Conservation (phyloP, 2,329 filamentous ascomycete species). For the Cercospora janseana region DNA sequence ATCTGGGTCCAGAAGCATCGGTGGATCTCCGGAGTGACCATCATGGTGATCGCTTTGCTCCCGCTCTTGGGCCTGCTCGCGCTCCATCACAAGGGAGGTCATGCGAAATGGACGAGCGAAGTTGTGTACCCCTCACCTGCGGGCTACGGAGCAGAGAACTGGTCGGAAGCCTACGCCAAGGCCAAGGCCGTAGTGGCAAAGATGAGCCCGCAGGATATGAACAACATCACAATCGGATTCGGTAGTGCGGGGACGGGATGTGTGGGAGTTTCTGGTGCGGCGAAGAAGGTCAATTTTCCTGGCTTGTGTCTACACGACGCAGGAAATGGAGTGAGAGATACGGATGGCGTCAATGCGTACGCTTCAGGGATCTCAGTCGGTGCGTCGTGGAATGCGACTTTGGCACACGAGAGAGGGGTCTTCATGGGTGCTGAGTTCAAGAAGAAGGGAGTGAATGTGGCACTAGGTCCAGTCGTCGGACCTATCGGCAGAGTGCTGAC, state of each 20-base stretch:
- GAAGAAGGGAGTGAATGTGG: constrained; percentile 58
- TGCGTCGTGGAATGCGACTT: constrained; percentile 53
- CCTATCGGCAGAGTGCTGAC: constrained; percentile 68
- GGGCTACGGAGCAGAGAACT: constrained; percentile 37
- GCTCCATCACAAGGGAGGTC: constrained; percentile 26
- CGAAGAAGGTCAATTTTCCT: constrained; percentile 40
- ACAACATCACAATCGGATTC: constrained; percentile 39
- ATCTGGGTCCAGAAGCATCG: constrained; percentile 30
- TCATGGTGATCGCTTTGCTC: constrained; percentile 30
- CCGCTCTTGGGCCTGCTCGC: constrained; percentile 35
- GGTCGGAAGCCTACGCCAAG: constrained; percentile 35
- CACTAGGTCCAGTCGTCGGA: constrained; percentile 66
- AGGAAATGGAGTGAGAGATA: constrained; percentile 44
- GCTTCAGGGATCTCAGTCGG: constrained; percentile 46
- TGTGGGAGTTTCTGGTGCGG: constrained; percentile 39
- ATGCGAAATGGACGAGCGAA: constrained; percentile 28
- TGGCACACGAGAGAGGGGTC: constrained; percentile 53
- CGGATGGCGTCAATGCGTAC: constrained; percentile 45
- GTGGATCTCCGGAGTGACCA: constrained; percentile 24
- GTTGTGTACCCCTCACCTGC: constrained; percentile 22
- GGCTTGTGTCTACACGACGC: constrained; percentile 46
- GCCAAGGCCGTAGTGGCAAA: constrained; percentile 36
- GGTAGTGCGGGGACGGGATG: constrained; percentile 36
- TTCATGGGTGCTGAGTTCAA: constrained; percentile 59
- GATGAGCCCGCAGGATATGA: constrained; percentile 40